Base-by-base conservation (phyloP, 2,329 filamentous ascomycete species). In the Calonectria fujianensis region DNA sequence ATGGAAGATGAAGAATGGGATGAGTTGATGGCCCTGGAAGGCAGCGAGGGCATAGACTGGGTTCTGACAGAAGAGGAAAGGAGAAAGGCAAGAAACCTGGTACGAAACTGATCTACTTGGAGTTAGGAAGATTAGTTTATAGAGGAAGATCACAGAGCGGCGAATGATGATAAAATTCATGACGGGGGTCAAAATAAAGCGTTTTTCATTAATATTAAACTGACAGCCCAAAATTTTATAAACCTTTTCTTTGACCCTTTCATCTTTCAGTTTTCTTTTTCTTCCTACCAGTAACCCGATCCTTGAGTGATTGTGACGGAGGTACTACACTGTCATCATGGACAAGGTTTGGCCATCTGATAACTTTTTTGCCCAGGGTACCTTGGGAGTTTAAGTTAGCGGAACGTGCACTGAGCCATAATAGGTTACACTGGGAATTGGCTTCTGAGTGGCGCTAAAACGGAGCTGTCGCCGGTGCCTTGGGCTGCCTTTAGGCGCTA, bases 1-100 rank as follows among this genome's bases (percentile, higher is more conserved):
- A 97, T 98, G 95, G 96, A 98, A 83, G 95, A 97, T 41, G 96
- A 98, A 73, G 96, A 98, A 85, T 98, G 96, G 94, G 94, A 96
- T 63, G 95, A 97, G 84, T 85, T 96, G 50, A 82, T 85, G 9
- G 85, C 89, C 51, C 74, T 83, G 31, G 85, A 88, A 39, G 89
- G 87, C 45, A 90, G 92, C 16, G 93, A 91, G 65, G 94, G 91
- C 14, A 92, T 97, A 82, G 89, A 90, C 66, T 96, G 94, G 94
- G 90, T 93, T 59, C 80, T 96, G 76, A 93, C 89, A 73, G 89
- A 90, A 52, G 95, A 96, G 72, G 96, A 98, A 86, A 92, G 94
- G 83, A 89, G 88, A 77, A 91, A 91, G 81, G 94, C 94, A 13
- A 91, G 95, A 82, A 92, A 87, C 7, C 91, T 97, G 84, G 91